Conservation (phyloP, 805 yeast species). For the Candida maesae region DNA sequence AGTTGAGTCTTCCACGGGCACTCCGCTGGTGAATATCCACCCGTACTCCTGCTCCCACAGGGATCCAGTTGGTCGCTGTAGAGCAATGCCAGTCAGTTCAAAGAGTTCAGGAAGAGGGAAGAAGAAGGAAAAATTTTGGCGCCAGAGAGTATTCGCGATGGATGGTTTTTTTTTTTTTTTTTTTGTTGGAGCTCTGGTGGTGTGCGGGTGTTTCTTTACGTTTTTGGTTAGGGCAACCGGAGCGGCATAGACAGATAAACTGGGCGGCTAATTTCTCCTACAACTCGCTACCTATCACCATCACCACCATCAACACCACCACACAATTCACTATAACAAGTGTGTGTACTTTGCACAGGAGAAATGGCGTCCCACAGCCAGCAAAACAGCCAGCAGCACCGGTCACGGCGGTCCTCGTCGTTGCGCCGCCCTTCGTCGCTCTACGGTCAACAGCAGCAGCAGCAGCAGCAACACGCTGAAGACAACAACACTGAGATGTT, state of each 20-base stretch:
- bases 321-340: too few relatives aligned
- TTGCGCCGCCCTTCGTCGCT: conserved; percentile 24
- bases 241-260: background rate
- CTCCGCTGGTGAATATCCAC: too few relatives aligned
- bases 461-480: conserved; percentile 44
- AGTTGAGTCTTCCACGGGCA: too few relatives aligned
- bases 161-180: too few relatives aligned
- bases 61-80: too few relatives aligned
- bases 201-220: conserved; percentile 7
- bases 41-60: background rate
- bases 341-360: too few relatives aligned
- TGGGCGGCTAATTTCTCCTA: background rate
- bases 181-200: too few relatives aligned
- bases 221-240: conserved; percentile 3
- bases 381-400: conserved; percentile 6
- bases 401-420: conserved; percentile 21
- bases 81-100: too few relatives aligned
- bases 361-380: background rate
- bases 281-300: too few relatives aligned
- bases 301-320: too few relatives aligned
- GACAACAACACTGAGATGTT: conserved; percentile 68
- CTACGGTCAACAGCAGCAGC: conserved; percentile 24
- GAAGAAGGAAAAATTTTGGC: background rate
- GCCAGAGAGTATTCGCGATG: too few relatives aligned
- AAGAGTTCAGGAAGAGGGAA: too few relatives aligned